Percentiles rank a stretch among this genome's conserved stretches.
Evolutionary conservation across 2,329 filamentous ascomycete species (phyloP).

Genomic region (Beauveria varroae): DNA sequence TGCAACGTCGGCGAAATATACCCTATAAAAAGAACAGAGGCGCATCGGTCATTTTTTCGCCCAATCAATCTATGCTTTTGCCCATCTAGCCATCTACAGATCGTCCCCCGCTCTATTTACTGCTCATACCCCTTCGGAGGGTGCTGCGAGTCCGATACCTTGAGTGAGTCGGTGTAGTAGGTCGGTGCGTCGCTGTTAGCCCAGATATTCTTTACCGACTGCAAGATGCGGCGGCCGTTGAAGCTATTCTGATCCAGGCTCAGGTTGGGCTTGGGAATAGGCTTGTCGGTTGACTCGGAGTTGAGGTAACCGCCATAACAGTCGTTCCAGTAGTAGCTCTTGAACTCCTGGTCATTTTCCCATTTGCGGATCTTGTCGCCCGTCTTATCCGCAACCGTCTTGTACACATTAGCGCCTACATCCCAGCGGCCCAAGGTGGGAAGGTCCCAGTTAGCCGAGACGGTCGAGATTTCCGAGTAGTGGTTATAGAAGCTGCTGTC

Average conservation of each 20-base stretch:
- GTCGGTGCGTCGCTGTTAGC: constrained; percentile 27
- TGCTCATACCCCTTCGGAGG: constrained; percentile 32
- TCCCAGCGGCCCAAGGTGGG: constrained; percentile 65
- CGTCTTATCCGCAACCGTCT: constrained; percentile 51
- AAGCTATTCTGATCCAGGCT: constrained; percentile 21
- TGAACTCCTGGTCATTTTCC: constrained; percentile 24
- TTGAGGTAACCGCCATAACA: constrained; percentile 47
- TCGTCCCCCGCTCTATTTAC: neutral
- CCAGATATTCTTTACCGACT: constrained; percentile 31
- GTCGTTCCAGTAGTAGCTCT: constrained; percentile 41
- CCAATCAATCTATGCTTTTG: neutral
- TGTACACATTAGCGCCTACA: constrained; percentile 61
- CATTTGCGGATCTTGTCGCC: constrained; percentile 42
- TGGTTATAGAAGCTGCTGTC: constrained; percentile 67
- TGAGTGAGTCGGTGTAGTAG: constrained; percentile 34
- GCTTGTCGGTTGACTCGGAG: constrained; percentile 22
- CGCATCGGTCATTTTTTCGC: neutral
- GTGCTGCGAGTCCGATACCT: constrained; percentile 34
- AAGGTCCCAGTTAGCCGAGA: constrained; percentile 62
- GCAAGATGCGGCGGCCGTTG: constrained; percentile 27
- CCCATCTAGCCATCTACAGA: too few relatives aligned
- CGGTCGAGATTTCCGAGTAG: constrained; percentile 59
- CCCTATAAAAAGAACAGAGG: neutral
- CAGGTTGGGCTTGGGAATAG: constrained; percentile 35
- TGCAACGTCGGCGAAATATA: neutral